phyloP scores from a whole-genome alignment of 768 basidiomycete species.

The Suillus subaureus region DNA sequence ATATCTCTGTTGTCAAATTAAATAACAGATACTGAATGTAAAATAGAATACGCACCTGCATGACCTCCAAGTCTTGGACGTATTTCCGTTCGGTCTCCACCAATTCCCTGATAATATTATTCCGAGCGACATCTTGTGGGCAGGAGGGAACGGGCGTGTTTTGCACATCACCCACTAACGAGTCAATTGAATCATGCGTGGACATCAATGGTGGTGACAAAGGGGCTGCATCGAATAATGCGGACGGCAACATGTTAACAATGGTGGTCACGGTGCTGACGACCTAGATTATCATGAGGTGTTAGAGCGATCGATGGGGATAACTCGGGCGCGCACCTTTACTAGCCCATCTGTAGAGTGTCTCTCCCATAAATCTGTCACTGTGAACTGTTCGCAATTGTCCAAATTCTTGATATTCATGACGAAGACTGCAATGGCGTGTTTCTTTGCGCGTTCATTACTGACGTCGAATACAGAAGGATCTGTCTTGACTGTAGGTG shows the following conservation, averaged over 20 bases:
- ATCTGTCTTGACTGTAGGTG: conserved; percentile 60
- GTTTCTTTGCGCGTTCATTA: conserved; percentile 86
- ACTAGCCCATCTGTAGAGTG: conserved; percentile 94
- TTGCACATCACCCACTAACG: conserved; percentile 48
- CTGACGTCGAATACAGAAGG: conserved; percentile 63
- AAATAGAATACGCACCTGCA: conserved; percentile 68
- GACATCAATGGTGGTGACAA: conserved; percentile 58
- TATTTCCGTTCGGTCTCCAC: conserved; percentile 96
- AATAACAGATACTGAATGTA: conserved; percentile 11
- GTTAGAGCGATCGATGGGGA: conserved; percentile 2
- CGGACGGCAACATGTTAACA: conserved; percentile 71
- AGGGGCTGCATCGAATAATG: conserved; percentile 65
- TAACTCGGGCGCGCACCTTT: conserved; percentile 60
- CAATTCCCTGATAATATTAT: conserved; percentile 84
- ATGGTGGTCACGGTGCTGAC: conserved; percentile 87
- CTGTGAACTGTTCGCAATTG: conserved; percentile 82
- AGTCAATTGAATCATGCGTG: conserved; percentile 63
- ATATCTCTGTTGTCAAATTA: conserved; percentile 68
- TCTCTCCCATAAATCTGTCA: conserved; percentile 88
- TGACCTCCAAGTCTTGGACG: conserved; percentile 93
- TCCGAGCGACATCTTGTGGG: conserved; percentile 67
- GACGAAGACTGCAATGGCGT: conserved; percentile 87
- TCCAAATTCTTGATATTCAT: conserved; percentile 80
- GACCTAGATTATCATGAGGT: conserved; percentile 52
- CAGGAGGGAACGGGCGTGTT: conserved; percentile 45